phyloP scores from a whole-genome alignment of 2,329 filamentous ascomycete species.

The Trichoderma endophyticum region DNA sequence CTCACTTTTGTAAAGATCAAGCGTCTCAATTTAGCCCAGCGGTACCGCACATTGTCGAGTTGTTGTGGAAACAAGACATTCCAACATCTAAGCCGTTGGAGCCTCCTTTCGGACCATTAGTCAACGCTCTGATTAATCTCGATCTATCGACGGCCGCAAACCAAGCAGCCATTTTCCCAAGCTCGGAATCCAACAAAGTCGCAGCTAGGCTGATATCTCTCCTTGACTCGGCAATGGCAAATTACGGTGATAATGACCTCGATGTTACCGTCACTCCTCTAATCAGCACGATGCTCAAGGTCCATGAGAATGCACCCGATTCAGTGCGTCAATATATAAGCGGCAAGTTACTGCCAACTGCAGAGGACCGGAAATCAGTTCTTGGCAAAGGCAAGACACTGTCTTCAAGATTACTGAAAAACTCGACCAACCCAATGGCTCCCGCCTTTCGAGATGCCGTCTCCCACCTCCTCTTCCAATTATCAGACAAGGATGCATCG shows the following conservation, averaged over 20 bases:
- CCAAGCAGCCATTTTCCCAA: constrained; percentile 63
- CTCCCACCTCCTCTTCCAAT: constrained; percentile 77
- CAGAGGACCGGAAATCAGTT: constrained; percentile 70
- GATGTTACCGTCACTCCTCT: constrained; percentile 70
- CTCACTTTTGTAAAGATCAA: constrained; percentile 66
- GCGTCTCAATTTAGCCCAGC: constrained; percentile 61
- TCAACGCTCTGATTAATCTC: constrained; percentile 81
- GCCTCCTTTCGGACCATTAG: constrained; percentile 64
- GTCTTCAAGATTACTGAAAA: constrained; percentile 70
- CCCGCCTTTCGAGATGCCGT: constrained; percentile 72
- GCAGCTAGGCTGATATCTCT: constrained; percentile 66
- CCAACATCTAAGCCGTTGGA: constrained; percentile 66
- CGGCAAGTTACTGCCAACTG: constrained; percentile 67
- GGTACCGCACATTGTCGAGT: constrained; percentile 65
- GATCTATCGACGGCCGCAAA: constrained; percentile 58
- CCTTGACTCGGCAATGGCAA: constrained; percentile 62
- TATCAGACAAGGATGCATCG: constrained; percentile 75
- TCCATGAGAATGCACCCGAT: constrained; percentile 68
- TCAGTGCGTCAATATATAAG: constrained; percentile 61
- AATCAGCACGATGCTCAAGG: constrained; percentile 66
- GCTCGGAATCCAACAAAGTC: constrained; percentile 55
- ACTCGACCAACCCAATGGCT: constrained; percentile 70
- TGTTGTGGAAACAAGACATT: constrained; percentile 61
- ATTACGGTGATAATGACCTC: constrained; percentile 66
- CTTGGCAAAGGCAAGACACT: constrained; percentile 74